Base-by-base conservation (phyloP, 2,329 filamentous ascomycete genomes). In the Elsinoe perseae region DNA sequence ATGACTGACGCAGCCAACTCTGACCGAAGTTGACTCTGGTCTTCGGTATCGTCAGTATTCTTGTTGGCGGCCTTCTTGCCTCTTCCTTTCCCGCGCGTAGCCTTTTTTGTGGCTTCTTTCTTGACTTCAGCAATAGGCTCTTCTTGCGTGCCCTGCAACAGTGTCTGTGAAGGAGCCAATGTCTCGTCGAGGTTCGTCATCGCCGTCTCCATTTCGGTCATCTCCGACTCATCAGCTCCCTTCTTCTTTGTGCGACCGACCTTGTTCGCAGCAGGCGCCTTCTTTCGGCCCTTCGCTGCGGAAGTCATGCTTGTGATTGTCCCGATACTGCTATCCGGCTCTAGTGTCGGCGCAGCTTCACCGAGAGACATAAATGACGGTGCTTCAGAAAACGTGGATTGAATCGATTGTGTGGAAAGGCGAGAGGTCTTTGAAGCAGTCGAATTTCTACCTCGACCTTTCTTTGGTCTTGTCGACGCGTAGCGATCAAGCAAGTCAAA, bases 381-480 rank as follows among this genome's bases (percentile, higher is more conserved):
- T 9, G 69, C 69, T 62, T 77, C 76, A 1, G 76, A 76, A 40
- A 69, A 64, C 20, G 70, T 69, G n/a, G 71, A 72, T 21, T 66
- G 62, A 30, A 67, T 68, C 0, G 76, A 79, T 60, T 80, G 78
- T 6, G 73, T 76, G 18, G 79, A 81, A n/a, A 78, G 59, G 40
- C 87, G 81, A 2, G 87, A 87, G 7, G 79, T 77, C 67, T 89
- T 91, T 20, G 89, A 93, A 43, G 77, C 65, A 40, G 64, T 66
- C 50, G 60, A 60, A 18, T 50, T 70, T 60, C 80, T 69, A 66
- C 72, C 67, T 76, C 86, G 74, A 70, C 78, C 73, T 65, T 78
- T 50, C 53, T 73, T 73, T 4, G 78, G 79, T 72, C 86, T 86
- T 25, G 79, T 74, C 27, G 72, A 68, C 58, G 73, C 64, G 79